Evolutionary conservation across 345 rosid species (phyloP).

Genomic region (Carallia pectinifolia): DNA sequence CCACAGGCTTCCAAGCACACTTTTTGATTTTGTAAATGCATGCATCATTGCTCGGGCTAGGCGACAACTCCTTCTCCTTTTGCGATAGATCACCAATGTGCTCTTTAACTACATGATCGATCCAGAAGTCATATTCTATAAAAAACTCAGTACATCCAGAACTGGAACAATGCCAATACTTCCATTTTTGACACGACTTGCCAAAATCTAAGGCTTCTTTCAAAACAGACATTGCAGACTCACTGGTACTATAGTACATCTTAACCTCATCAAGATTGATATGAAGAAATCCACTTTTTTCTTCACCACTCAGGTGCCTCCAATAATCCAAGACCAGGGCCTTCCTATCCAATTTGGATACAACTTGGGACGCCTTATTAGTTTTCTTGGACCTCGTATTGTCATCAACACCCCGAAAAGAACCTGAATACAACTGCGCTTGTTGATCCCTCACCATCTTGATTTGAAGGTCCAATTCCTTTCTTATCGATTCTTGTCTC

Average conservation of each 20-base stretch:
- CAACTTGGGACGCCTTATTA: too few relatives aligned
- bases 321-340: neutral
- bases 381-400: too few relatives aligned
- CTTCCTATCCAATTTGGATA: neutral
- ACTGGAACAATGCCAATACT: constrained; percentile 5
- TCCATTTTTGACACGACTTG: neutral
- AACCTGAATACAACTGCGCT: too few relatives aligned
- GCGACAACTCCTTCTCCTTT: neutral
- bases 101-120: neutral
- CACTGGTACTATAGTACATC: neutral
- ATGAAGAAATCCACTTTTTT: neutral
- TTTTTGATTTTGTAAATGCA: neutral
- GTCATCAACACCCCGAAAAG: too few relatives aligned
- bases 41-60: neutral
- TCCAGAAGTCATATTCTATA: neutral
- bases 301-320: neutral
- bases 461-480: too few relatives aligned
- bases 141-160: neutral
- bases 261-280: neutral
- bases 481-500: too few relatives aligned
- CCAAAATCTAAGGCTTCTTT: neutral
- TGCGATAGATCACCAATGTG: neutral
- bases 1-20: constrained; percentile 8
- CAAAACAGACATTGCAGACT: neutral
- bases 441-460: too few relatives aligned